A percentile compares a stretch with the other conserved stretches of the same genome.
These are phyloP conservation scores for Ustilago hordei DNA, from an alignment of 1,284 basidiomycete species.

Conservation along the genomic window DNA sequence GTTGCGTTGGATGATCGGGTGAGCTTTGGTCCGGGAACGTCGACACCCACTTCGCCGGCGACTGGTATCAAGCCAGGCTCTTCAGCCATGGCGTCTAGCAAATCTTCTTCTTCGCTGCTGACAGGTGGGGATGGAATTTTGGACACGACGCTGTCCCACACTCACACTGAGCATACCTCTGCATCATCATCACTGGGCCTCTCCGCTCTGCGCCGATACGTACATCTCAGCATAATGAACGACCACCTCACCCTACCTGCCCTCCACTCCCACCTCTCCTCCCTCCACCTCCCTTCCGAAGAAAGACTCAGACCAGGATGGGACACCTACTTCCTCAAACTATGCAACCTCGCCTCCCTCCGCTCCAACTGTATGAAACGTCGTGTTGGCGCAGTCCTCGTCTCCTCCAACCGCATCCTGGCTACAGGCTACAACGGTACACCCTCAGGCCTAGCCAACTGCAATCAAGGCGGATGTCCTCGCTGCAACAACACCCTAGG, in stretches of 20 bases:
- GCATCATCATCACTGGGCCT: not conserved
- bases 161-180: slow-evolving; percentile 22
- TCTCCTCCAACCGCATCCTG: slow-evolving; percentile 83
- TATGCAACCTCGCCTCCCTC: slow-evolving; percentile 65
- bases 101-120: not conserved
- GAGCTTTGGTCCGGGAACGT: slow-evolving; percentile 7
- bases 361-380: slow-evolving; percentile 82
- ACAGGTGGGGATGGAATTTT: slow-evolving; percentile 32
- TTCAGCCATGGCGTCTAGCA: slow-evolving; percentile 18
- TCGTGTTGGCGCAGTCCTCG: slow-evolving; percentile 90
- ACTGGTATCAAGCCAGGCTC: not conserved
- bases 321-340: slow-evolving; percentile 68
- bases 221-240: slow-evolving; percentile 81
- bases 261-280: slow-evolving; percentile 77
- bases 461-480: slow-evolving; percentile 68
- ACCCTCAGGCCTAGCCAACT: slow-evolving; percentile 79
- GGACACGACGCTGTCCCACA: slow-evolving; percentile 8
- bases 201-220: slow-evolving; percentile 31
- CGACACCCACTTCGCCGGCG: not conserved
- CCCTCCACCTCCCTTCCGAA: slow-evolving; percentile 81
- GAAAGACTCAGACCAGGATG: slow-evolving; percentile 76
- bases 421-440: slow-evolving; percentile 99
- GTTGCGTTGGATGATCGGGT: slow-evolving; percentile 57
- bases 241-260: slow-evolving; percentile 74
- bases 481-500: slow-evolving; percentile 62